These are phyloP conservation scores for Zymoseptoria passerinii DNA, from an alignment of 2,329 filamentous ascomycete species.

Conservation along the genomic window DNA sequence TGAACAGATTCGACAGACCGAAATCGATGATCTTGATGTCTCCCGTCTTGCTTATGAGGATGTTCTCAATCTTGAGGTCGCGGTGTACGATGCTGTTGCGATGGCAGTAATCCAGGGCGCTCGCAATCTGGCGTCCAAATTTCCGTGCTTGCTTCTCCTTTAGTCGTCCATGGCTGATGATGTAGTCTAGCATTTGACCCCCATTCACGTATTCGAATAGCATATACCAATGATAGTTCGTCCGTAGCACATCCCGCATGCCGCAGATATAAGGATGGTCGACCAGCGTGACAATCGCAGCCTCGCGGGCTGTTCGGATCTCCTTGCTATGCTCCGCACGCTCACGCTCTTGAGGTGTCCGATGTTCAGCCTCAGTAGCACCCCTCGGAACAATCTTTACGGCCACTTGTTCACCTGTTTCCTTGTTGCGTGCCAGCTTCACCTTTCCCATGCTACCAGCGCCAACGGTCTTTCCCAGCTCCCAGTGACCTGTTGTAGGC, in stretches of 20 bases:
- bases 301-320: constrained; percentile 86
- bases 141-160: constrained; percentile 98
- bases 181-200: constrained; percentile 98
- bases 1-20: constrained; percentile 91
- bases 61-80: constrained; percentile 98
- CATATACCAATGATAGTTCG: constrained; percentile 99
- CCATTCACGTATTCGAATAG: constrained; percentile 98
- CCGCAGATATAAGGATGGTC: constrained; percentile 95
- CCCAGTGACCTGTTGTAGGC: constrained; percentile 76
- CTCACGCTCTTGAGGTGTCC: constrained; percentile 64
- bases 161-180: constrained; percentile 92
- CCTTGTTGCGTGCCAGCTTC: constrained; percentile 83
- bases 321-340: constrained; percentile 94
- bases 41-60: constrained; percentile 95
- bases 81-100: constrained; percentile 96
- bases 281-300: constrained; percentile 88
- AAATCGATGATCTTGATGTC: constrained; percentile 99
- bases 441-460: constrained; percentile 99
- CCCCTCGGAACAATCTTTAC: constrained; percentile 95
- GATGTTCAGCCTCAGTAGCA: constrained; percentile 70
- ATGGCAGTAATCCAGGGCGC: constrained; percentile 93
- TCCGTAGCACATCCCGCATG: constrained; percentile 88
- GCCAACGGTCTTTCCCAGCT: constrained; percentile 91
- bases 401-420: constrained; percentile 88
- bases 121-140: constrained; percentile 94